Conservation (phyloP, 2,329 filamentous ascomycete species). For the Dothideomycetes sp. region DNA sequence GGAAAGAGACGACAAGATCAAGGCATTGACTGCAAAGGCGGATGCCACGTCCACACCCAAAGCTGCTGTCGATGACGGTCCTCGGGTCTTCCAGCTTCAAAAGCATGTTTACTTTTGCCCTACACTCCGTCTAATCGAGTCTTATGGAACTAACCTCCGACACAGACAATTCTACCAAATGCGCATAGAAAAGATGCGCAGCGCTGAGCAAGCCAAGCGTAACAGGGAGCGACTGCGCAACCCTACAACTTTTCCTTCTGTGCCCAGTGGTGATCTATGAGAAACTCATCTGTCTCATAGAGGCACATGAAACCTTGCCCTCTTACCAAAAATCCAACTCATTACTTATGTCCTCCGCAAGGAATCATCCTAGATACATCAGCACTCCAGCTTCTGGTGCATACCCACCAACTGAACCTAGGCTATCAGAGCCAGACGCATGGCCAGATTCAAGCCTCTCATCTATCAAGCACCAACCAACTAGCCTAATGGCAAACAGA, state of each 20-base stretch:
- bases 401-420: too few species aligned
- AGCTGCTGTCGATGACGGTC: slow-evolving; percentile 50
- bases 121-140: slow-evolving; percentile 1
- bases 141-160: neutral
- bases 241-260: slow-evolving; percentile 73
- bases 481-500: too few species aligned
- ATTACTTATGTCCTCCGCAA: too few species aligned
- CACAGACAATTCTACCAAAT: slow-evolving; percentile 75
- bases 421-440: too few species aligned
- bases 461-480: too few species aligned
- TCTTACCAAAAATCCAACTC: too few species aligned
- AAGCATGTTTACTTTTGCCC: slow-evolving; percentile 45
- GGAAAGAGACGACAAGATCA: slow-evolving; percentile 50
- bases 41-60: slow-evolving; percentile 28
- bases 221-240: slow-evolving; percentile 73
- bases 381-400: too few species aligned
- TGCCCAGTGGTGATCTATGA: slow-evolving; percentile 50
- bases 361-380: too few species aligned
- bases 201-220: slow-evolving; percentile 68
- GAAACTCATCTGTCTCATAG: too few species aligned
- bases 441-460: too few species aligned
- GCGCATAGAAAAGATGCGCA: slow-evolving; percentile 67
- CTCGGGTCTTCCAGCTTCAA: slow-evolving; percentile 74
- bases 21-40: slow-evolving; percentile 34
- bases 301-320: too few species aligned